Base-by-base conservation (phyloP, 257 asterid species). In the Thymus mandschuricus region DNA sequence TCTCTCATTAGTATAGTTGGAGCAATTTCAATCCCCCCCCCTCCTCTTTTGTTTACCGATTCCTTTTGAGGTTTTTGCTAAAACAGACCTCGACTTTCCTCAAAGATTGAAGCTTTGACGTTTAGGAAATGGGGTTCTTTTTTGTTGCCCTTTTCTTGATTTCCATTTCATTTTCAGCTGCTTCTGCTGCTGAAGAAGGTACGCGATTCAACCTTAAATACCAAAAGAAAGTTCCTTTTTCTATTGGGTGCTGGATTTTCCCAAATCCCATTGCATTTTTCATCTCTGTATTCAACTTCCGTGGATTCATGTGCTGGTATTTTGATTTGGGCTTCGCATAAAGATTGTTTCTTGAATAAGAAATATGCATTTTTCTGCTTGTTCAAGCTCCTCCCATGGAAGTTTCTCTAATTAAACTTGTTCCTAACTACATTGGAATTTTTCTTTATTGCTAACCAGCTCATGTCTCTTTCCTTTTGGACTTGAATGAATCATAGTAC, bases 181-280 rank as follows among this genome's bases (percentile, higher is more conserved):
- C 80, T 80, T 64, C 80, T 54, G 86, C 88, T 71, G 90, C 77
- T 77, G 89, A 86, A 77, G 89, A 90, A 83, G 92, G 97, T 86
- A 21, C n/a, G 69, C 73, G 55, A 61, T 71, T 70, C 21, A 54
- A 27, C 0, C 7, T 72, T 15, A 27, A 46, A 3, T 46, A 40
- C 1, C 46, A 29, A 45, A 6, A 41, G 44, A 12, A 12, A 40
- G 65, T 60, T 3, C 10, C 56, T 41, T 68, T 7, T 52, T 43
- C 5, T 59, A 3, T 15, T 2, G 8, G 7, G 3, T 55, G 77
- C 35, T 45, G 55, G 35, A 27, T 68, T 6, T 38, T 68, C 12
- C 31, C 13, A n/a, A 43, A 43, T 35, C 33, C 29, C 59, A 13
- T 49, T 54, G 38, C 54, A 33, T 38, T 51, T 41, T 60, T 6